Evolutionary conservation across 495 filamentous ascomycete species (phyloP).

Genomic region (Jackrogersella minutella): DNA sequence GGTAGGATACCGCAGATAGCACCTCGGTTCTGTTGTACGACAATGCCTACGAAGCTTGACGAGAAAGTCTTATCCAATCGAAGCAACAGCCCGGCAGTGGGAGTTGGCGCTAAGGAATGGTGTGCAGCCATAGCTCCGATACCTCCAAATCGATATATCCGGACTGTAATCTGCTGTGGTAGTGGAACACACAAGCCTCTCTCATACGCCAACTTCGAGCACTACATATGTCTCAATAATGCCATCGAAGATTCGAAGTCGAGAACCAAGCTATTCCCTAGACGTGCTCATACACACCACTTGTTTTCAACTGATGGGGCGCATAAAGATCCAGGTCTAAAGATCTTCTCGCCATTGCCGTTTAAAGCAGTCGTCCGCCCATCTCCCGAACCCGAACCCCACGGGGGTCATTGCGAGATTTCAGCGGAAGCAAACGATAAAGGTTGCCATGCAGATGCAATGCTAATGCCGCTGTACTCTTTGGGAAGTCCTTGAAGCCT

Average conservation of each 20-base stretch:
- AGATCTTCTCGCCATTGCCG: conserved; percentile 19
- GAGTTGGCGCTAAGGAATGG: conserved; percentile 29
- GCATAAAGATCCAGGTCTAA: conserved; percentile 6
- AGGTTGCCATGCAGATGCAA: conserved; percentile 30
- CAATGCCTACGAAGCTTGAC: conserved; percentile 34
- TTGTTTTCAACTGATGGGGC: background rate
- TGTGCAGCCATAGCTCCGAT: conserved; percentile 35
- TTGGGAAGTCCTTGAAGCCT: conserved; percentile 19
- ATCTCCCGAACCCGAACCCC: conserved; percentile 33
- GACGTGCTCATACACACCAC: background rate
- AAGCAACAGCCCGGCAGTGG: conserved; percentile 23
- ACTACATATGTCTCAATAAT: background rate
- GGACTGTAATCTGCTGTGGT: conserved; percentile 1
- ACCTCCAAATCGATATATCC: conserved; percentile 31
- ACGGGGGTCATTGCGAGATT: conserved; percentile 23
- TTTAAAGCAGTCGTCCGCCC: conserved; percentile 5
- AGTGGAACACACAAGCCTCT: conserved; percentile 15
- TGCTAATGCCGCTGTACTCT: conserved; percentile 17
- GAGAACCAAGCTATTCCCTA: background rate
- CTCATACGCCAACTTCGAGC: background rate
- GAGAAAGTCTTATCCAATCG: conserved; percentile 31
- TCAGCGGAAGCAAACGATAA: conserved; percentile 22
- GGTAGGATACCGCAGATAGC: conserved; percentile 20
- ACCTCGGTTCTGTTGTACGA: conserved; percentile 28
- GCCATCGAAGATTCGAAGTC: background rate